Evolutionary conservation across 108 stramenopile species (phyloP).

Genomic region (Cyclostephanos invisitatus): DNA sequence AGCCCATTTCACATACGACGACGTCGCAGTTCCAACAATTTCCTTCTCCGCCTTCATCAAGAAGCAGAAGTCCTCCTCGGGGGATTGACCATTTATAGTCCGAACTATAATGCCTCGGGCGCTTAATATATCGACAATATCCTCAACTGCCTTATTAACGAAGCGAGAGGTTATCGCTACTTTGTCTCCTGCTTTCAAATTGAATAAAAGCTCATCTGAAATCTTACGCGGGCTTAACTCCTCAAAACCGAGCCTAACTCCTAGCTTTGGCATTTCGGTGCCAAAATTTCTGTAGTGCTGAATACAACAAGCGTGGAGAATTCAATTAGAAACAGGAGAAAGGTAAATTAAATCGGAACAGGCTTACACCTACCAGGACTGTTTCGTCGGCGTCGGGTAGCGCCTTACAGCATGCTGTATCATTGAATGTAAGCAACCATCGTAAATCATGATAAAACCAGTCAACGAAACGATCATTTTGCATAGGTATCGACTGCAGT

Average conservation of each 20-base stretch:
- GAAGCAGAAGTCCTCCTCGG: conserved; percentile 70
- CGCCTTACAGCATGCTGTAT: conserved; percentile 20
- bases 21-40: conserved; percentile 47
- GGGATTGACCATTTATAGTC: conserved; percentile 35
- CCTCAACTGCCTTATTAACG: conserved; percentile 10
- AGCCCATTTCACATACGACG: conserved; percentile 57
- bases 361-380: conserved; percentile 23
- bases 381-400: conserved; percentile 50
- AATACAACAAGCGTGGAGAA: not conserved
- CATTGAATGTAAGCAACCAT: conserved; percentile 42
- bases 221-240: conserved; percentile 52
- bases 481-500: not conserved
- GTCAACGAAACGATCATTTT: conserved; percentile 15
- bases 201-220: conserved; percentile 39
- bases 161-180: conserved; percentile 49
- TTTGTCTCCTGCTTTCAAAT: conserved; percentile 49
- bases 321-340: not conserved
- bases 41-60: conserved; percentile 50
- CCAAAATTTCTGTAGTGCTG: conserved; percentile 62
- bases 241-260: conserved; percentile 52
- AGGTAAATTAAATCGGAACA: conserved; percentile 5
- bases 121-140: conserved; percentile 41
- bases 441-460: conserved; percentile 20
- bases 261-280: conserved; percentile 52
- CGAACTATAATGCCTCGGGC: conserved; percentile 47